A percentile compares a stretch with the other conserved stretches of the same genome.
phyloP scores from a whole-genome alignment of 768 basidiomycete species.

The Pisolithus tinctorius region DNA sequence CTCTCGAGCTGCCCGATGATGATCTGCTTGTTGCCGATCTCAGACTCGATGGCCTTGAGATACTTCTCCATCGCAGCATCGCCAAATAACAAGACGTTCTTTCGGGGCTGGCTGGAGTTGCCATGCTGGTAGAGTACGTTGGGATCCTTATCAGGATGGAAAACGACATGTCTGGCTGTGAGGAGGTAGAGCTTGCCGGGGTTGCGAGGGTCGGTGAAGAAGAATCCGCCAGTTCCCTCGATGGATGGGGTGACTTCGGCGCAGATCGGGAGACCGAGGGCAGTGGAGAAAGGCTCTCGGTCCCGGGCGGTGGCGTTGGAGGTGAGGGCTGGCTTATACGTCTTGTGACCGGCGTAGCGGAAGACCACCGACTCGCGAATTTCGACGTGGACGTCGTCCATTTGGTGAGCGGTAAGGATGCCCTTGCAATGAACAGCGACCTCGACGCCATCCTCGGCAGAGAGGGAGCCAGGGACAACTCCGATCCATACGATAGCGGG shows the following conservation, averaged over 20 bases:
- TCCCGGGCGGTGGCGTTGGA: slow-evolving; percentile 12
- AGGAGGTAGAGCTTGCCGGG: slow-evolving; percentile 18
- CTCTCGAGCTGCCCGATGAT: neutral
- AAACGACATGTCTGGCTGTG: slow-evolving; percentile 15
- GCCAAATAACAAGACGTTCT: slow-evolving; percentile 13
- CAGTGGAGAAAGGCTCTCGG: slow-evolving; percentile 22
- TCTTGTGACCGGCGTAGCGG: slow-evolving; percentile 18
- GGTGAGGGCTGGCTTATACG: slow-evolving; percentile 14
- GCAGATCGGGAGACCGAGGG: slow-evolving; percentile 25
- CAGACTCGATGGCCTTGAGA: slow-evolving; percentile 5
- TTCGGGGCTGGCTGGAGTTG: slow-evolving; percentile 9
- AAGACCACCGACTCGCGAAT: slow-evolving; percentile 23
- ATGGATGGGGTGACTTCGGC: slow-evolving; percentile 11
- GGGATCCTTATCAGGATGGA: slow-evolving; percentile 2
- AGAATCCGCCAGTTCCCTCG: slow-evolving; percentile 30
- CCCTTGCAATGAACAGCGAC: slow-evolving; percentile 19
- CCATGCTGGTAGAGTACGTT: neutral
- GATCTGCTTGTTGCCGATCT: neutral
- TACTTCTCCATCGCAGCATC: slow-evolving; percentile 3
- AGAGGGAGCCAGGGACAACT: slow-evolving; percentile 25
- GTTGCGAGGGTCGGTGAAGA: slow-evolving; percentile 15
- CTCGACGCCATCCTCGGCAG: slow-evolving; percentile 17
- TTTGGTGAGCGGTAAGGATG: slow-evolving; percentile 17
- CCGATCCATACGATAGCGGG: slow-evolving; percentile 29
- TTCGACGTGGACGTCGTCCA: slow-evolving; percentile 29